Conservation (phyloP, 768 basidiomycete genomes). For the Russula abietina region DNA sequence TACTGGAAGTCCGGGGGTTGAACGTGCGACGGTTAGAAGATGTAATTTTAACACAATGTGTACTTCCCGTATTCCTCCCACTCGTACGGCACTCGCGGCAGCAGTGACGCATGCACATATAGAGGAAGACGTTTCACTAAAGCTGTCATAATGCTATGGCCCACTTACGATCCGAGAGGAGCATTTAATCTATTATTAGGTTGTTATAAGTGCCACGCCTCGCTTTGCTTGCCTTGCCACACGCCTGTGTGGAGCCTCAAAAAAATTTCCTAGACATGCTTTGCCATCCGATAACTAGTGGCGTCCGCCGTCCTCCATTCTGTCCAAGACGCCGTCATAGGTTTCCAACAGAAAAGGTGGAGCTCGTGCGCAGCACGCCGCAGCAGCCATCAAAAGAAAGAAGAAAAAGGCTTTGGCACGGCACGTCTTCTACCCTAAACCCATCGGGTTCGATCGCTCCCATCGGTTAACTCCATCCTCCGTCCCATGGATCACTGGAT, state of each 20-base stretch:
- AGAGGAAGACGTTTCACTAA: neutral
- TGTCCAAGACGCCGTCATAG: too few species aligned
- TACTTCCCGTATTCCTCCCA: neutral
- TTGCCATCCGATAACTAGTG: neutral
- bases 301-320: too few species aligned
- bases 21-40: conserved; percentile 3
- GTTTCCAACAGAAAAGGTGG: neutral
- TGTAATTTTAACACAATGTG: conserved; percentile 7
- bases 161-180: neutral
- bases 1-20: conserved; percentile 81
- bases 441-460: too few species aligned
- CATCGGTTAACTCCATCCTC: too few species aligned
- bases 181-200: neutral
- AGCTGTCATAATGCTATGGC: conserved; percentile 3
- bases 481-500: too few species aligned
- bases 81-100: neutral
- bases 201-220: neutral
- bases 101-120: neutral
- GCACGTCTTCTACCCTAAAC: too few species aligned
- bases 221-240: neutral
- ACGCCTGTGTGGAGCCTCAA: neutral
- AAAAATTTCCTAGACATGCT: neutral
- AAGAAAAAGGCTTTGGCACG: too few species aligned
- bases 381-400: too few species aligned
- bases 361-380: too few species aligned